A percentile compares a stretch with the other conserved stretches of the same genome.
These are phyloP conservation scores for Pilaira anomala DNA, from an alignment of 192 early-diverging fungal genomes.

Conservation along the genomic window DNA sequence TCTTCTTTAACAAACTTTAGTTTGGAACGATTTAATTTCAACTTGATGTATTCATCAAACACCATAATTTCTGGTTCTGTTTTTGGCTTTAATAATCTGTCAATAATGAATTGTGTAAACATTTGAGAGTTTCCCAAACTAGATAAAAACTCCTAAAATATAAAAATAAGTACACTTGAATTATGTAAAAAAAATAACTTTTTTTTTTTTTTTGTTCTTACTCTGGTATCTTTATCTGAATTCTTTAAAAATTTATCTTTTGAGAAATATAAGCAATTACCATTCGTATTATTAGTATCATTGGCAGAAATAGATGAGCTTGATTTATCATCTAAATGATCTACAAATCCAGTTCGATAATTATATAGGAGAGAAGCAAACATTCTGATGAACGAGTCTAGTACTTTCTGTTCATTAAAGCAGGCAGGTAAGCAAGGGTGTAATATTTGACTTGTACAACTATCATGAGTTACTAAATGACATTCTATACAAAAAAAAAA, in stretches of 20 bases:
- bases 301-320: conserved; percentile 6
- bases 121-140: conserved; percentile 69
- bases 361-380: conserved; percentile 73
- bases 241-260: conserved; percentile 41
- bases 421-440: conserved; percentile 55
- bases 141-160: conserved; percentile 39
- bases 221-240: conserved; percentile 35
- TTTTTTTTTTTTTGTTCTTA: neutral
- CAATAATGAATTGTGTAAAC: conserved; percentile 76
- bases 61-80: conserved; percentile 70
- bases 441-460: conserved; percentile 46
- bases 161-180: neutral
- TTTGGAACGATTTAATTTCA: conserved; percentile 74
- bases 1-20: conserved; percentile 70
- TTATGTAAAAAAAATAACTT: neutral
- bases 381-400: conserved; percentile 64
- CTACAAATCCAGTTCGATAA: conserved; percentile 60
- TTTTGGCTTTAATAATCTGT: conserved; percentile 59
- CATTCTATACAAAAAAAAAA: conserved; percentile 28
- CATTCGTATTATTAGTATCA: neutral
- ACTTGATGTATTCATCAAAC: conserved; percentile 81
- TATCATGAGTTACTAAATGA: conserved; percentile 45
- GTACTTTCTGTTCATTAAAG: conserved; percentile 70
- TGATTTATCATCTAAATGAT: conserved; percentile 23
- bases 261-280: conserved; percentile 18